A percentile compares a stretch with the other conserved stretches of the same genome.
phyloP scores from a whole-genome alignment of 306 rosid species.

The Purshia tridentata region DNA sequence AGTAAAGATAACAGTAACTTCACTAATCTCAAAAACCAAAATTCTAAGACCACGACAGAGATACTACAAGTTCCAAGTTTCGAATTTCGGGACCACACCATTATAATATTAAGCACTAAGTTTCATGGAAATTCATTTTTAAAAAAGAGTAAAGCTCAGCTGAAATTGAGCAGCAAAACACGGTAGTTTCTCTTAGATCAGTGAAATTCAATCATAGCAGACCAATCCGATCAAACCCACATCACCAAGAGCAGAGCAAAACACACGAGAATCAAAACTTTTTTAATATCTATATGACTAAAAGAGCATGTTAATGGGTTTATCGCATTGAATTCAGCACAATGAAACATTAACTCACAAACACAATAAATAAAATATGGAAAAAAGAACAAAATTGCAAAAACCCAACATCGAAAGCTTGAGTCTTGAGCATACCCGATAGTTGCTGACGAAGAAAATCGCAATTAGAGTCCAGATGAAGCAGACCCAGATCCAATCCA shows the following conservation, averaged over 20 bases:
- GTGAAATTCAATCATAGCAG: slow-evolving; percentile 22
- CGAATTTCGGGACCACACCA: slow-evolving; percentile 34
- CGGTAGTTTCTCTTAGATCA: slow-evolving; percentile 16
- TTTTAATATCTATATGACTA: slow-evolving; percentile 13
- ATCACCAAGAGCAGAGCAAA: slow-evolving; percentile 11
- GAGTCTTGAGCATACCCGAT: slow-evolving; percentile 26
- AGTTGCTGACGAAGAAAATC: slow-evolving; percentile 17
- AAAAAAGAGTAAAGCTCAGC: slow-evolving; percentile 27
- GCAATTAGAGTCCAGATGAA: slow-evolving; percentile 26
- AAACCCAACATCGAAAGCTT: slow-evolving; percentile 18
- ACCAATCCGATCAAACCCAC: slow-evolving; percentile 48
- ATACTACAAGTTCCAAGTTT: slow-evolving; percentile 33
- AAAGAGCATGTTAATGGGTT: neutral
- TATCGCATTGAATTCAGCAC: neutral
- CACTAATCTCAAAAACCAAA: slow-evolving; percentile 38
- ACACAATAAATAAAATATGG: slow-evolving; percentile 3
- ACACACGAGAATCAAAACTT: slow-evolving; percentile 3
- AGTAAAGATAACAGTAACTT: neutral
- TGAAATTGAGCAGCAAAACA: slow-evolving; percentile 22
- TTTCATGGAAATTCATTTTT: slow-evolving; percentile 33
- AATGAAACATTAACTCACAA: slow-evolving; percentile 7
- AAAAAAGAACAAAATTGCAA: neutral
- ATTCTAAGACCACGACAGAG: slow-evolving; percentile 23
- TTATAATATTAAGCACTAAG: slow-evolving; percentile 19
- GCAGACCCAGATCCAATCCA: slow-evolving; percentile 56